Conservation (phyloP, 257 asterid genomes). For the Cynanchum wilfordii region DNA sequence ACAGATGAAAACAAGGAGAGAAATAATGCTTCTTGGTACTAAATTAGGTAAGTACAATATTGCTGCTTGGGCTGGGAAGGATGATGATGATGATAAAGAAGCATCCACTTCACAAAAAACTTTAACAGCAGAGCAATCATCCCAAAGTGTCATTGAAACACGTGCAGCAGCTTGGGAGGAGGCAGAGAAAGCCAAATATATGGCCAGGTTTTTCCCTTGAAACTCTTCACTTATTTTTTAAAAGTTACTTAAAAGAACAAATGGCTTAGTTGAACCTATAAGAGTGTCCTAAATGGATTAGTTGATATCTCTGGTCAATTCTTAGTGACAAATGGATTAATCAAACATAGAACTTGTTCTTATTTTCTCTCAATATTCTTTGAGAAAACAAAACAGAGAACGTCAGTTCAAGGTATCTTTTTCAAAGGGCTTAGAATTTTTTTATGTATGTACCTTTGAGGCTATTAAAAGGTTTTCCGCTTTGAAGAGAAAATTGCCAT, state of each 20-base stretch:
- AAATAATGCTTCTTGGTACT: conserved; percentile 82
- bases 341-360: background rate
- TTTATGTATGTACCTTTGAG: background rate
- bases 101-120: conserved; percentile 25
- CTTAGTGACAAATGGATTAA: background rate
- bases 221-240: background rate
- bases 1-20: conserved; percentile 77
- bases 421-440: background rate
- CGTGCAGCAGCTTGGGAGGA: conserved; percentile 97
- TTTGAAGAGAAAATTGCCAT: background rate
- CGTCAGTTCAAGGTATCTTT: background rate
- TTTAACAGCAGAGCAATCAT: conserved; percentile 37
- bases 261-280: background rate
- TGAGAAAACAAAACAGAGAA: background rate
- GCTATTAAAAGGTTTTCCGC: background rate
- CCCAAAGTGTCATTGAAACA: conserved; percentile 49
- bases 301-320: background rate
- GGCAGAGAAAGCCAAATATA: conserved; percentile 77
- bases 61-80: conserved; percentile 98
- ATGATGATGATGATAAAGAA: conserved; percentile 55
- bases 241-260: background rate
- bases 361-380: background rate
- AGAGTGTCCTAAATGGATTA: background rate
- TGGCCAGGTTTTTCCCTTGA: conserved; percentile 60
- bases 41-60: conserved; percentile 92